Base-by-base conservation (phyloP, 2,329 filamentous ascomycete genomes). In the Exophiala phaeomuriformis region DNA sequence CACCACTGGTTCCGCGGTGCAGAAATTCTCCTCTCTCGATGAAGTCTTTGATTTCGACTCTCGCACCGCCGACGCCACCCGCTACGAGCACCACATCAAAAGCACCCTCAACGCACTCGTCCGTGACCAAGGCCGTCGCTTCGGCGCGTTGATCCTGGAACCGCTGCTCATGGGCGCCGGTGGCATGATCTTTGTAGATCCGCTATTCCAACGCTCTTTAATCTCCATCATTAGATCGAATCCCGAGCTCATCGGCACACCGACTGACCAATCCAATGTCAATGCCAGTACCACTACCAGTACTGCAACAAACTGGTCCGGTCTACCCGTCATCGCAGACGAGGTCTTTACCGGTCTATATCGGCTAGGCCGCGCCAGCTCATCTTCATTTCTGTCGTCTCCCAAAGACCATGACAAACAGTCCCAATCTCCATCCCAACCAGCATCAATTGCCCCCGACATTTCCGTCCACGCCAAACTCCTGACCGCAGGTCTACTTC, bases 311-410 rank as follows among this genome's bases (percentile, higher is more conserved):
- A 59, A 72, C 31, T 94, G 88, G 88, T 75, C 76, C 1, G 87
- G 88, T 1, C 77, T 94, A 3, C 88, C 89, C 0, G 72, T 94
- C 37, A 76, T 94, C 61, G 88, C 89, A 60, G 88, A 95, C 65
- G 89, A 94, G 66, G 88, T 94, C 35, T 94, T 95, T 69, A 91
- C 88, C 0, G 88, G 88, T 1, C 74, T 94, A 3, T 90, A 90
- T 67, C 86, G 89, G 8, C 81, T 95, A 0, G 88, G 89, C 1
- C 80, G 83, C 37, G 82, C 84, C 64, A 83, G 80, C 1, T 77
- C 87, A 0, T 81, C 85, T 0, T 83, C 83, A 0, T 86, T 91
- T 67, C 77, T 94, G 2, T 48, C 53, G 19, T 44, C 41, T 5
- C 37, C 55, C 1, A 31, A 42, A 12, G 52, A 57, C n/a, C n/a